Evolutionary conservation across 2,329 filamentous ascomycete species (phyloP), one percentile per base, ranked within the genome.

Genomic region (Aspergillus flavus): DNA sequence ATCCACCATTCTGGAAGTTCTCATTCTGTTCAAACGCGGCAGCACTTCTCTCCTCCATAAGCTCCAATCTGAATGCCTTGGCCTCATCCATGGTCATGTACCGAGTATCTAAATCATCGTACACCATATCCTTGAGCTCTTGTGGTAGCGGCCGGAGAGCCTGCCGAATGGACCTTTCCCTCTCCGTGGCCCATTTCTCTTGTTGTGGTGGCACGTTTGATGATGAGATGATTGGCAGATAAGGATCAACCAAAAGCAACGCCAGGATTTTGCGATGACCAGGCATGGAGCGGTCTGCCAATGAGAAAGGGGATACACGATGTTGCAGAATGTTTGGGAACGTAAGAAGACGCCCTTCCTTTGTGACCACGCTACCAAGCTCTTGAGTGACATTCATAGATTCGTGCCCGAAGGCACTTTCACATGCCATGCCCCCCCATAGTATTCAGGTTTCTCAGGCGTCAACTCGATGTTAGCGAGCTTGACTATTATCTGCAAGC

Each of bases 391-490:
- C 68, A 66, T 23, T 66, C 63, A 50, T 66, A 6, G 46, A 14
- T 11, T 6, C 12, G 64, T 19, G 61, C 59, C 26, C 67, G 21
- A 1, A 64, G 54, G 3, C 12, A 12, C 14, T 26, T 5, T 84
- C 5, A 85, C 66, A 64, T 78, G 71, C 75, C 76, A 77, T 5
- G 60, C 64, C 26, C 72, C 74, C 7, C 84, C 85, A 0, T 75
- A 72, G 65, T 88, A 90, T 0, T 74, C 70, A 0, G 87, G 84
- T 9, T 85, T 84, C 34, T 86, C 83, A 0, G 87, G 87, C 0
- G 83, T 86, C 0, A 90, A 78, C 53, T 88, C 80, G 59, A 90
- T 87, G 53, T 82, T 85, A 1, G 86, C 84, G 68, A 91, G 79
- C 70, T 90, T 90, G 57, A 90, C 84, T 39, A 91, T 89, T 41